These are phyloP conservation scores for Ehretia macrophylla DNA, from an alignment of 257 asterid genomes.

Conservation along the genomic window DNA sequence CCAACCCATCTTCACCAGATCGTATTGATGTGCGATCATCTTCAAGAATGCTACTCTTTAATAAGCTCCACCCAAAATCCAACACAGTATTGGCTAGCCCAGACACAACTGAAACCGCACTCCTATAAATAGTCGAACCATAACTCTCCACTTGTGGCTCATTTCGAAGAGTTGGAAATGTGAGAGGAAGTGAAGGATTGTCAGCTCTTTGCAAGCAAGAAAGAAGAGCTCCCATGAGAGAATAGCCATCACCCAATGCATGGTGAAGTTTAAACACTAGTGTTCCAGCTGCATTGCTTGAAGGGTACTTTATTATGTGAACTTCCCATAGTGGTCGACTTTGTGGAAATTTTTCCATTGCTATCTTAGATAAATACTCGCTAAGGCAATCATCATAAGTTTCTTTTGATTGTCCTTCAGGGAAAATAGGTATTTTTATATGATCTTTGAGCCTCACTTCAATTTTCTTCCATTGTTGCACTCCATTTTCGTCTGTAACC, in stretches of 20 bases:
- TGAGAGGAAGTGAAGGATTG: conserved; percentile 34
- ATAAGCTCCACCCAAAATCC: conserved; percentile 26
- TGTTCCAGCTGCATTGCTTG: conserved; percentile 35
- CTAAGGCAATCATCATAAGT: conserved; percentile 30
- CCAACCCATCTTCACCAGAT: conserved; percentile 32
- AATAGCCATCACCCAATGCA: conserved; percentile 41
- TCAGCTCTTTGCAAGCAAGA: conserved; percentile 39
- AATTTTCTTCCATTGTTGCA: conserved; percentile 30
- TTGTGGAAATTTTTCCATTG: conserved; percentile 29
- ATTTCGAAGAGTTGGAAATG: conserved; percentile 21
- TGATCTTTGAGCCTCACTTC: conserved; percentile 29
- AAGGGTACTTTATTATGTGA: conserved; percentile 31
- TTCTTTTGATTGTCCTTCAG: conserved; percentile 21
- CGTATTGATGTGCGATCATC: conserved; percentile 32
- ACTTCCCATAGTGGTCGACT: conserved; percentile 38
- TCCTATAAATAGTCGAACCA: no score
- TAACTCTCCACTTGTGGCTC: conserved; percentile 16
- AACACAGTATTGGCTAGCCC: no score
- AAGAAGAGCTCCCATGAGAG: conserved; percentile 42
- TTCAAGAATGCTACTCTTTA: conserved; percentile 34
- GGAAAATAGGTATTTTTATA: conserved; percentile 20
- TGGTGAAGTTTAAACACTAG: conserved; percentile 36
- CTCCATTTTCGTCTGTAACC: conserved; percentile 28
- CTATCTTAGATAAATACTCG: conserved; percentile 29
- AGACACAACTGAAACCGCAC: no score